Percentiles rank a stretch among this genome's conserved stretches.
Evolutionary conservation across 495 filamentous ascomycete species (phyloP).

Genomic region (Xylaria nigripes): DNA sequence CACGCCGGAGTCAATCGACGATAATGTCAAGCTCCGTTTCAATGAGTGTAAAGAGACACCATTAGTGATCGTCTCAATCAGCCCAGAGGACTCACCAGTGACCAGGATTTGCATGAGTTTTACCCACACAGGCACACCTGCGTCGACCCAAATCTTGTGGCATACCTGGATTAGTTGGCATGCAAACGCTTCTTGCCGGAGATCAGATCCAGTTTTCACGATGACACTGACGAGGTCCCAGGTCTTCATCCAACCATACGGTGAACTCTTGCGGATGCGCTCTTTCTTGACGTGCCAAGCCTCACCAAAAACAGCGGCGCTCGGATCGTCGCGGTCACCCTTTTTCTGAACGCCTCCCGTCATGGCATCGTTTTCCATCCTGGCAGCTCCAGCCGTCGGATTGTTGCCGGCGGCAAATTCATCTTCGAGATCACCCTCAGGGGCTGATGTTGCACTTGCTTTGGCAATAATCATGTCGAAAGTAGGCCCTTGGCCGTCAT

Average conservation of each 20-base stretch:
- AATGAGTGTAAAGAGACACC: slow-evolving; percentile 68
- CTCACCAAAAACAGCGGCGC: slow-evolving; percentile 70
- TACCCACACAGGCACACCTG: slow-evolving; percentile 66
- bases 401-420: slow-evolving; percentile 43
- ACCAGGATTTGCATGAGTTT: slow-evolving; percentile 74
- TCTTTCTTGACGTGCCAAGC: slow-evolving; percentile 69
- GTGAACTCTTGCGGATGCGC: slow-evolving; percentile 64
- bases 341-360: slow-evolving; percentile 67
- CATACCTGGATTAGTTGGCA: slow-evolving; percentile 70
- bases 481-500: slow-evolving; percentile 52
- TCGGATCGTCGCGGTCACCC: slow-evolving; percentile 72
- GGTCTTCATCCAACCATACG: slow-evolving; percentile 71
- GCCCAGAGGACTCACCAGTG: slow-evolving; percentile 66
- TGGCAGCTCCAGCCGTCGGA: slow-evolving; percentile 57
- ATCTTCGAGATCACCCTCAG: slow-evolving; percentile 37
- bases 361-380: slow-evolving; percentile 76
- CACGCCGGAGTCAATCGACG: slow-evolving; percentile 53
- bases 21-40: slow-evolving; percentile 64
- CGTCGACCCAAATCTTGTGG: slow-evolving; percentile 65
- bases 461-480: slow-evolving; percentile 67
- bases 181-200: slow-evolving; percentile 70
- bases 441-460: slow-evolving; percentile 30
- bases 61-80: slow-evolving; percentile 75
- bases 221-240: slow-evolving; percentile 76
- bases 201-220: slow-evolving; percentile 69